Conservation (phyloP, 495 filamentous ascomycete species). For the Jackrogersella minutella region DNA sequence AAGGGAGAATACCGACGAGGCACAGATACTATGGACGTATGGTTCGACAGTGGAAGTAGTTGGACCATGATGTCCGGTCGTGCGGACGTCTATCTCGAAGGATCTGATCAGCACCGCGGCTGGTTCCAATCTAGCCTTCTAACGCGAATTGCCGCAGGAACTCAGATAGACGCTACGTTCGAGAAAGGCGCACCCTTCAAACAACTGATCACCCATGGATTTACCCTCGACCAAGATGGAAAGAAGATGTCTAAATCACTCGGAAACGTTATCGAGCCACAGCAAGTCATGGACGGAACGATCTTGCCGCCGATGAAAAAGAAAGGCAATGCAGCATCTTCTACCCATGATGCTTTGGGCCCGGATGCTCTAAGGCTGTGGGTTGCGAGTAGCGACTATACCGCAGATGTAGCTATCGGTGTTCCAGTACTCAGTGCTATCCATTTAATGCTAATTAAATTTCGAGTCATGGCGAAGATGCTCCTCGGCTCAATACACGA, state of each 20-base stretch:
- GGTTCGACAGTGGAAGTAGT: conserved; percentile 98
- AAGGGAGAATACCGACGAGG: conserved; percentile 70
- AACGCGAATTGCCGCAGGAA: conserved; percentile 68
- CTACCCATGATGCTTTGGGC: conserved; percentile 60
- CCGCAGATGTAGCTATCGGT: conserved; percentile 81
- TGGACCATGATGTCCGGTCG: conserved; percentile 74
- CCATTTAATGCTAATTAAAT: conserved; percentile 80
- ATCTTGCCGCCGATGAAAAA: conserved; percentile 60
- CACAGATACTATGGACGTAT: conserved; percentile 99
- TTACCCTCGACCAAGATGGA: conserved; percentile 85
- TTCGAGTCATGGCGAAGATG: conserved; percentile 86
- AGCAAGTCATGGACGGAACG: conserved; percentile 82
- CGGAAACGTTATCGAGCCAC: conserved; percentile 85
- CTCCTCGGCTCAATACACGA: conserved; percentile 79
- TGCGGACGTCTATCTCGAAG: conserved; percentile 92
- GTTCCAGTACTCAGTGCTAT: conserved; percentile 75
- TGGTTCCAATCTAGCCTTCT: conserved; percentile 99
- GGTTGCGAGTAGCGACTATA: conserved; percentile 92
- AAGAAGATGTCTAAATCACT: conserved; percentile 99
- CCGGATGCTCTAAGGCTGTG: conserved; percentile 90
- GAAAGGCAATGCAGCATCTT: conserved; percentile 42
- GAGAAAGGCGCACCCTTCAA: conserved; percentile 69
- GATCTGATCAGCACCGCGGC: conserved; percentile 92
- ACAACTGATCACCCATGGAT: conserved; percentile 91
- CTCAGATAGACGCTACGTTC: conserved; percentile 31